These are phyloP conservation scores for Phylloporus scabripes DNA, from an alignment of 768 basidiomycete species.

Conservation along the genomic window DNA sequence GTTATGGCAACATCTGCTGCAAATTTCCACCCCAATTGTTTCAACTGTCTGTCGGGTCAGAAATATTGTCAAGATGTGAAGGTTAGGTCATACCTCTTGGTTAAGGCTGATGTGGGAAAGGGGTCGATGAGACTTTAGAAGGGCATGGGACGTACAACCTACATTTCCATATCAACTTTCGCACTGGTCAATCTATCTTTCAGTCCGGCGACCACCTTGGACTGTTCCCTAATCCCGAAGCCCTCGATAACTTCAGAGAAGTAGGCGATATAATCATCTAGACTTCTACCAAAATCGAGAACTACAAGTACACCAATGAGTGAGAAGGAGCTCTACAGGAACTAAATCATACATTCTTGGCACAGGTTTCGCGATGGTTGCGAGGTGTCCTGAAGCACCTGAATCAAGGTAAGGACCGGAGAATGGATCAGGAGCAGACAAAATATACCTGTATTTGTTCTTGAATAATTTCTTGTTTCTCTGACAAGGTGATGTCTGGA, in stretches of 20 bases:
- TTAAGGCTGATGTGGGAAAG: conserved; percentile 9
- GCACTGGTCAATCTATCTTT: not conserved
- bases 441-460: conserved; percentile 13
- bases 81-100: conserved; percentile 8
- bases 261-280: conserved; percentile 12
- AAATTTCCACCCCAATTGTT: conserved; percentile 16
- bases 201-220: conserved; percentile 4
- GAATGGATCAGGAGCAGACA: not conserved
- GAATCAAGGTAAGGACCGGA: not conserved
- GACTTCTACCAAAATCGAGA: conserved; percentile 11
- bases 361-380: conserved; percentile 16
- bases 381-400: conserved; percentile 15
- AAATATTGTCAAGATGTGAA: not conserved
- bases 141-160: not conserved
- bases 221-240: conserved; percentile 4
- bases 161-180: conserved; percentile 14
- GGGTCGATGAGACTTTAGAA: not conserved
- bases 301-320: conserved; percentile 3
- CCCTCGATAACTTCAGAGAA: conserved; percentile 13
- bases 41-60: conserved; percentile 12
- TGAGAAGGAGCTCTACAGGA: too few relatives aligned
- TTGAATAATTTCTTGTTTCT: conserved; percentile 14
- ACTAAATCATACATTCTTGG: conserved; percentile 11
- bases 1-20: conserved; percentile 11
- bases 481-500: not conserved